These are phyloP conservation scores for Pseudogymnoascus sp. DNA, from an alignment of 2,329 filamentous ascomycete genomes.

Conservation along the genomic window DNA sequence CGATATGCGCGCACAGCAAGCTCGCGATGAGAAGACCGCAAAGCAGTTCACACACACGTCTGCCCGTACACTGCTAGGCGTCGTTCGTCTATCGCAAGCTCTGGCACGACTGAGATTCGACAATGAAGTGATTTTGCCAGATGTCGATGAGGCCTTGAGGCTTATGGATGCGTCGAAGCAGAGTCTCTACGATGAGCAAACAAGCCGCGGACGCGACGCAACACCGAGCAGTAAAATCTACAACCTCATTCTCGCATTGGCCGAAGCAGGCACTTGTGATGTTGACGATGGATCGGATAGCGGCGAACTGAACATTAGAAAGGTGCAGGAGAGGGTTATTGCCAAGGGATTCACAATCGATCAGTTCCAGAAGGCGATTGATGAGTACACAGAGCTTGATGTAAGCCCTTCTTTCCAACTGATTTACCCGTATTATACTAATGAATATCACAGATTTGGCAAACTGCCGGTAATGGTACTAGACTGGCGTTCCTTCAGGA, in stretches of 20 bases:
- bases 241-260: slow-evolving; percentile 82
- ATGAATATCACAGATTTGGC: slow-evolving; percentile 56
- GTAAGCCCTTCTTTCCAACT: slow-evolving; percentile 48
- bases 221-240: slow-evolving; percentile 88
- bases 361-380: slow-evolving; percentile 76
- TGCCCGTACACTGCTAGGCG: slow-evolving; percentile 83
- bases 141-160: slow-evolving; percentile 90
- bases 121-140: slow-evolving; percentile 74
- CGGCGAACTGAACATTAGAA: slow-evolving; percentile 75
- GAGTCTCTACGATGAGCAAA: slow-evolving; percentile 65
- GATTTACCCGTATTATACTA: slow-evolving; percentile 27
- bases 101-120: slow-evolving; percentile 87
- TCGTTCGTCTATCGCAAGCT: slow-evolving; percentile 88
- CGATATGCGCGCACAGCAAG: slow-evolving; percentile 83
- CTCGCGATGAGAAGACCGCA: slow-evolving; percentile 81
- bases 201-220: slow-evolving; percentile 45
- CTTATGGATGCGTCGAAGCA: slow-evolving; percentile 92
- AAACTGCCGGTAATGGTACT: slow-evolving; percentile 63
- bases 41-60: slow-evolving; percentile 93
- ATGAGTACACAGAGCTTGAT: slow-evolving; percentile 82
- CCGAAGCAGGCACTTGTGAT: slow-evolving; percentile 64
- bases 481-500: slow-evolving; percentile 60
- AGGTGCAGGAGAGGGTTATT: slow-evolving; percentile 83
- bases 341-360: slow-evolving; percentile 96
- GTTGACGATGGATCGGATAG: slow-evolving; percentile 41